A percentile compares a stretch with the other conserved stretches of the same genome.
phyloP scores from a whole-genome alignment of 495 filamentous ascomycete species.

The Entonaema liquescens region DNA sequence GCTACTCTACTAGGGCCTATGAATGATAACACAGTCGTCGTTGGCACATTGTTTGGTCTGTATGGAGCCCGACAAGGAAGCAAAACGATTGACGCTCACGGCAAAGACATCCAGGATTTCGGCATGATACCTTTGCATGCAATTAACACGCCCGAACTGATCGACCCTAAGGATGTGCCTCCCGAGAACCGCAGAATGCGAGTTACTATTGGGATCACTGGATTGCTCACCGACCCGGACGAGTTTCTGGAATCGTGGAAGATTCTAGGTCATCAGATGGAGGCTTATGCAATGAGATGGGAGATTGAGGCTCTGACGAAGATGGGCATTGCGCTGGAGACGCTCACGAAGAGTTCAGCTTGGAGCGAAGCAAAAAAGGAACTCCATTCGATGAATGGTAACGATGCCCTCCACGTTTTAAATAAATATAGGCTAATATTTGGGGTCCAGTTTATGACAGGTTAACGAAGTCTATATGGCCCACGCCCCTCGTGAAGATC shows the following conservation, averaged over 20 bases:
- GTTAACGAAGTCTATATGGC: constrained; percentile 76
- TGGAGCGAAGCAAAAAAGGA: constrained; percentile 81
- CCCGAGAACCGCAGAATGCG: constrained; percentile 69
- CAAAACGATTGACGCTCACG: constrained; percentile 87
- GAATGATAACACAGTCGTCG: constrained; percentile 76
- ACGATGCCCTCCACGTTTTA: constrained; percentile 26
- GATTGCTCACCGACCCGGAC: constrained; percentile 77
- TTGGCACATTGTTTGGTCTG: constrained; percentile 87
- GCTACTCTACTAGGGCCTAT: constrained; percentile 82
- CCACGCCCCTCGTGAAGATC: constrained; percentile 78
- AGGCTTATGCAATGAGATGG: constrained; percentile 86
- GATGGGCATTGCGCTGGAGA: constrained; percentile 76
- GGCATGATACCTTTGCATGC: constrained; percentile 80
- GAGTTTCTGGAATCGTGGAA: constrained; percentile 80
- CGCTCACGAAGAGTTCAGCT: constrained; percentile 76
- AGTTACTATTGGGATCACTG: constrained; percentile 82
- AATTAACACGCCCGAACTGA: constrained; percentile 38
- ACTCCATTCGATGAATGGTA: constrained; percentile 64
- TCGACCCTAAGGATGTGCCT: constrained; percentile 52
- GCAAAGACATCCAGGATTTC: constrained; percentile 87
- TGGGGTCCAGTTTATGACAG: constrained; percentile 68
- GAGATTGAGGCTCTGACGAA: constrained; percentile 81
- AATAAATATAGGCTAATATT: constrained; percentile 25
- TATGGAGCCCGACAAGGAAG: constrained; percentile 87
- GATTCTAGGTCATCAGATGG: constrained; percentile 71